Base-by-base conservation (phyloP, 2,329 filamentous ascomycete genomes). In the Fusarium equiseti region DNA sequence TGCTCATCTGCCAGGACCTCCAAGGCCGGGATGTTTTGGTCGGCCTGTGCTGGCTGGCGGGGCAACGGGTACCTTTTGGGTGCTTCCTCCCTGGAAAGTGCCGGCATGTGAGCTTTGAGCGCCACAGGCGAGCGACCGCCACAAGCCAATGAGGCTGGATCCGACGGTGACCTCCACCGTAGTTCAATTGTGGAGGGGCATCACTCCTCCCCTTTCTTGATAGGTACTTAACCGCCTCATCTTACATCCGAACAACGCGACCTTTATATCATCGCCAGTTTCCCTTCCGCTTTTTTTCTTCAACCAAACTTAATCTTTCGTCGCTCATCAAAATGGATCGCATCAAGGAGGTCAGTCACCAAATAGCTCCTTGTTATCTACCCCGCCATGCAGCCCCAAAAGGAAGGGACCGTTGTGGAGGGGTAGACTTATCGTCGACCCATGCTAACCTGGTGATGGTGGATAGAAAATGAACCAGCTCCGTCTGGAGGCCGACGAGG, bases 401-500 rank as follows among this genome's bases (percentile, higher is more conserved):
- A 49, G 72, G 74, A 71, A 59, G 58, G 72, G 74, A 71, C 75
- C 69, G 31, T 73, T 64, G 71, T 75, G 75, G 75, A 77, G 75
- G 75, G 75, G 75, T 74, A 76, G 64, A 61, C 68, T 53, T 61
- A 71, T 71, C 59, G 59, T 69, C 68, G 64, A 54, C 68, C 68
- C 55, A 71, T 63, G 72, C 76, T 77, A 70, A 75, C 64, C 71
- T 67, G 67, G 57, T 43, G 57, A 62, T 73, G 63, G 59, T 58
- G 46, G 35, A 68, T 71, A 98, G 95, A 95, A 94, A 91, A 95
- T 98, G 93, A 92, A 92, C 86, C 88, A 91, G 83, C 94, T 99
- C 86, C 95, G 95, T 81, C 85, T 95, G 83, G 94, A 98, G 89
- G 92, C 94, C 79, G 96, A 98, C 80, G 92, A 96, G 81, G 91